Conservation (phyloP, 192 early-diverging fungal species). For the Spizellomyces sp. region DNA sequence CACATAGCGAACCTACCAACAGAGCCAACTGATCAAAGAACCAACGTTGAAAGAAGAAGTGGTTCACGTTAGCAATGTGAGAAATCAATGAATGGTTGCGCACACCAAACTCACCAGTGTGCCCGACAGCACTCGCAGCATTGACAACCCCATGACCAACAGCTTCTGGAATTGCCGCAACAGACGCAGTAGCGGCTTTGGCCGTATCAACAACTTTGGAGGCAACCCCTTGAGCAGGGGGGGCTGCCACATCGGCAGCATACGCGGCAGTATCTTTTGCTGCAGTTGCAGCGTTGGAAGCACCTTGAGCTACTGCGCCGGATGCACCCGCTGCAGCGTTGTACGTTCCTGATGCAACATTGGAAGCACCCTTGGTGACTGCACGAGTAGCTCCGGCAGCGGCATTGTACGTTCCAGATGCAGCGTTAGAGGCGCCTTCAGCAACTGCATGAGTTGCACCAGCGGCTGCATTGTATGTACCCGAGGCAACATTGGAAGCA, state of each 20-base stretch:
- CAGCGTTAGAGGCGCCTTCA: neutral
- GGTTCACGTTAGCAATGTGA: too few species aligned
- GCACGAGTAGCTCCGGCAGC: neutral
- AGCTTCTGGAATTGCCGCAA: neutral
- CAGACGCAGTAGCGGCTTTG: neutral
- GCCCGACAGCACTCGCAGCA: slow-evolving; percentile 1
- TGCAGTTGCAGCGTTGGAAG: slow-evolving; percentile 14
- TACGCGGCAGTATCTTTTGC: neutral
- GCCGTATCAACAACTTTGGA: neutral
- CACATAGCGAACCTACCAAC: too few species aligned
- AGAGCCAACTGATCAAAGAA: too few species aligned
- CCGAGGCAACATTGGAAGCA: neutral
- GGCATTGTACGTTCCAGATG: neutral
- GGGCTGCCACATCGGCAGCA: neutral
- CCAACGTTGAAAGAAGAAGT: too few species aligned
- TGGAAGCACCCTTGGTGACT: neutral
- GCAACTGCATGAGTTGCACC: neutral
- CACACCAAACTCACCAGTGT: neutral
- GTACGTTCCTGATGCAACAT: neutral
- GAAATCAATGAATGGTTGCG: too few species aligned
- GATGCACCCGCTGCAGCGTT: slow-evolving; percentile 11
- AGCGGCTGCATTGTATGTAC: neutral
- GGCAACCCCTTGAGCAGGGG: neutral
- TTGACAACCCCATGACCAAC: slow-evolving; percentile 8
- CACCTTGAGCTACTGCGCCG: slow-evolving; percentile 10